Percentiles rank a stretch among this genome's conserved stretches.
Conservation (phyloP, 345 rosid genomes). For the Ceriops decandra region DNA sequence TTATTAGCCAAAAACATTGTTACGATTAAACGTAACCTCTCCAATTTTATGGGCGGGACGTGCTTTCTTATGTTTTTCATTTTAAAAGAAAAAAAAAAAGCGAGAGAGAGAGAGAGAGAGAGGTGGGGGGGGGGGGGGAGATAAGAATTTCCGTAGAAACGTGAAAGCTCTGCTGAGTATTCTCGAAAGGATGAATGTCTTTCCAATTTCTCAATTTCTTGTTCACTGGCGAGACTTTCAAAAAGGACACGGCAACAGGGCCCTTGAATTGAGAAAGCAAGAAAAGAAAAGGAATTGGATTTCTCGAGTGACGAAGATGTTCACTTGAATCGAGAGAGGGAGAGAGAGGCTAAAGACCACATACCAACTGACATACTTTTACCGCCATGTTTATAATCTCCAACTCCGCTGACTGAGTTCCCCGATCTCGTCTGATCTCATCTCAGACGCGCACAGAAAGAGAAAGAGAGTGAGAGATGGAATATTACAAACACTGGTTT, state of each 20-base stretch:
- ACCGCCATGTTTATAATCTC: not conserved
- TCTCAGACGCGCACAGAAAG: no score
- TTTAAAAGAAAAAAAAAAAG: no score
- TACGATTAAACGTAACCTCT: no score
- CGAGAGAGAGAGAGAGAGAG: no score
- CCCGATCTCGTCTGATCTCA: no score
- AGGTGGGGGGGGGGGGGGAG: no score
- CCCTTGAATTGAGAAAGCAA: constrained; percentile 3
- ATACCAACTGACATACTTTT: not conserved
- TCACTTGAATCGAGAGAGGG: constrained; percentile 30
- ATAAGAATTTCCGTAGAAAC: no score
- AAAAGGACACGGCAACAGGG: not conserved
- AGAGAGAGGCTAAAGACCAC: not conserved
- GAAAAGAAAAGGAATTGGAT: constrained; percentile 10
- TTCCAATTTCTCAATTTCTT: not conserved
- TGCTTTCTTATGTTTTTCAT: no score
- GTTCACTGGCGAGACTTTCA: not conserved
- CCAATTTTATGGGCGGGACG: no score
- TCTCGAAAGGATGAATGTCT: not conserved
- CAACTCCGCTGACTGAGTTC: not conserved
- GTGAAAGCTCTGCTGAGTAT: no score
- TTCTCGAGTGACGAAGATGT: constrained; percentile 32
- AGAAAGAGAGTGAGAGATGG: constrained; percentile 4
- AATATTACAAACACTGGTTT: no score
- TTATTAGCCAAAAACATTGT: no score